Conservation (phyloP, 164 flowering plant genomes). For the Buxus sempervirens region DNA sequence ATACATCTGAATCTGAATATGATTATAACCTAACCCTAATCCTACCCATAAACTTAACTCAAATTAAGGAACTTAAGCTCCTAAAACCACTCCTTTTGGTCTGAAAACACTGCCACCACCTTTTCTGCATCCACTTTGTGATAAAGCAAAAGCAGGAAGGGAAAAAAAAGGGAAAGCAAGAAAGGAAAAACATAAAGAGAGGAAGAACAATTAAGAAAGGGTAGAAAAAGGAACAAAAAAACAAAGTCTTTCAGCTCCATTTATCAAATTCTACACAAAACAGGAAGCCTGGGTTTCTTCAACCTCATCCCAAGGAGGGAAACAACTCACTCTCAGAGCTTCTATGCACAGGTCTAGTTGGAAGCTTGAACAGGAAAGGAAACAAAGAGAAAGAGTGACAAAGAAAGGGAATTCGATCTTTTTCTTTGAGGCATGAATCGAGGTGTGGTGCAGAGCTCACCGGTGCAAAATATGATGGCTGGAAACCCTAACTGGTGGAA, state of each 20-base stretch:
- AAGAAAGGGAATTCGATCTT: conserved; percentile 7
- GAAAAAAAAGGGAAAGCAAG: conserved; percentile 14
- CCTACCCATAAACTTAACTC: conserved; percentile 8
- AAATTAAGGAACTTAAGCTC: conserved; percentile 15
- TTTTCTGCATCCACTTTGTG: conserved; percentile 60
- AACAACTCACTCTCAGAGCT: conserved; percentile 22
- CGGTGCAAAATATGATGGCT: conserved; percentile 64
- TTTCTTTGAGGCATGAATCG: conserved; percentile 37
- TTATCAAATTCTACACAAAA: conserved; percentile 24
- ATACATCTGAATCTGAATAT: conserved; percentile 4
- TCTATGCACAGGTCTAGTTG: conserved; percentile 26
- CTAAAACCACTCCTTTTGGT: conserved; percentile 23
- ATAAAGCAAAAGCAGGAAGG: conserved; percentile 54
- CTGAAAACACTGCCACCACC: conserved; percentile 44
- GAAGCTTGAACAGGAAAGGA: conserved; percentile 17
- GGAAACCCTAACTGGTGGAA: conserved; percentile 83
- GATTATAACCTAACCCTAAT: conserved; percentile 1
- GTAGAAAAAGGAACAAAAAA: conserved; percentile 18
- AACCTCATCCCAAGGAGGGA: conserved; percentile 26
- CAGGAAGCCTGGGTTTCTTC: conserved; percentile 19
- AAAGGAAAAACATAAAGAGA: conserved; percentile 17
- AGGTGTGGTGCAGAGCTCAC: conserved; percentile 40
- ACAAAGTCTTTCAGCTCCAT: conserved; percentile 33
- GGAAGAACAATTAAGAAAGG: conserved; percentile 17
- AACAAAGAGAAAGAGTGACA: conserved; percentile 8